Percentiles rank a stretch among this genome's conserved stretches.
These are phyloP conservation scores for Termitomyces titanicus DNA, from an alignment of 768 basidiomycete genomes.

Conservation along the genomic window DNA sequence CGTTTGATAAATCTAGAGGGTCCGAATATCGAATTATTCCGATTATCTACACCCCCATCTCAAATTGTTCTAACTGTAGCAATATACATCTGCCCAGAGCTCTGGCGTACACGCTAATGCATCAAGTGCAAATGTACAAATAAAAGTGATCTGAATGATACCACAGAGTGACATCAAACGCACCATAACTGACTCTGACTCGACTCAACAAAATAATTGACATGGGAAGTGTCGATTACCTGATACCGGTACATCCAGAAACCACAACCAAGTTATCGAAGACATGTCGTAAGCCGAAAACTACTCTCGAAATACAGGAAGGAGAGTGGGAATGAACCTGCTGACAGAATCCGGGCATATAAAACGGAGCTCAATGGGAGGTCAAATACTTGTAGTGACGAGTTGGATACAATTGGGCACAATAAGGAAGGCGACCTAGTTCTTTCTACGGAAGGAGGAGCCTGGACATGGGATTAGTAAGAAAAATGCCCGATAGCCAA, in stretches of 20 bases:
- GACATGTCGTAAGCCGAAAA: constrained; percentile 2
- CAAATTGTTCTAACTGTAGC: too few relatives aligned
- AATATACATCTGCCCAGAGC: too few relatives aligned
- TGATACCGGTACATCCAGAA: constrained; percentile 2
- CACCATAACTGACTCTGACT: too few relatives aligned
- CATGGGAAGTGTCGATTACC: not conserved
- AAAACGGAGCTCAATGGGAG: constrained; percentile 3
- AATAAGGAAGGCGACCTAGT: constrained; percentile 39
- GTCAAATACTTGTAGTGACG: constrained; percentile 3
- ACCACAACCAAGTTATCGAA: constrained; percentile 2
- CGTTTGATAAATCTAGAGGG: too few relatives aligned
- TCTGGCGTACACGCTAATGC: too few relatives aligned
- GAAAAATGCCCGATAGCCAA: constrained; percentile 4
- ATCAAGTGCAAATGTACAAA: too few relatives aligned
- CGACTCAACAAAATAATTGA: not conserved
- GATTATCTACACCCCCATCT: too few relatives aligned
- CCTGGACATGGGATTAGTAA: constrained; percentile 43
- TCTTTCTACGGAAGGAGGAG: constrained; percentile 97
- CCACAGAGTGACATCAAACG: too few relatives aligned
- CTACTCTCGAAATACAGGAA: constrained; percentile 10
- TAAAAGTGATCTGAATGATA: too few relatives aligned
- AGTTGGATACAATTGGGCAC: constrained; percentile 15
- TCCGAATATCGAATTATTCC: too few relatives aligned
- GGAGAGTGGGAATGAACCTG: constrained; percentile 1
- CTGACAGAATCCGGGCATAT: constrained; percentile 1